These are phyloP conservation scores for Pilasporangium apinafurcum DNA, from an alignment of 352 stramenopile genomes.

Conservation along the genomic window DNA sequence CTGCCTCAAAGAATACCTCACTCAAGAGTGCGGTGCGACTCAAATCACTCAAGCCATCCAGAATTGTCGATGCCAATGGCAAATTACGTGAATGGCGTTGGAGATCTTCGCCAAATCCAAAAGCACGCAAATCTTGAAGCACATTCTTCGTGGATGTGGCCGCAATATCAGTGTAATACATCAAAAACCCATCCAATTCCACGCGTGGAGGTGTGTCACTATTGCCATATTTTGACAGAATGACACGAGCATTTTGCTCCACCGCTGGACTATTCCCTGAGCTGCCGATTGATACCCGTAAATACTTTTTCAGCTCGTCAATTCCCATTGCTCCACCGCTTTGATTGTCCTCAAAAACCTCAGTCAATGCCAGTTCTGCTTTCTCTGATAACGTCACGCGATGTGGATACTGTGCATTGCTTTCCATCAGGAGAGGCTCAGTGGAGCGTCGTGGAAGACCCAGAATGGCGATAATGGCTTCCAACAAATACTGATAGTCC, in stretches of 20 bases:
- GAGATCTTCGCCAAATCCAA: slow-evolving; percentile 80
- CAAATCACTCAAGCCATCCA: slow-evolving; percentile 43
- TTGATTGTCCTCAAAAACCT: slow-evolving; percentile 75
- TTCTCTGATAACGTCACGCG: slow-evolving; percentile 67
- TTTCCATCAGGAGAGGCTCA: slow-evolving; percentile 63
- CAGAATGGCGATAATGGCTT: slow-evolving; percentile 83
- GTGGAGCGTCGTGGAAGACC: slow-evolving; percentile 55
- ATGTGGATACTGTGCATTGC: slow-evolving; percentile 61
- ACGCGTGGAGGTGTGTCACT: slow-evolving; percentile 27
- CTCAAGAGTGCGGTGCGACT: slow-evolving; percentile 62
- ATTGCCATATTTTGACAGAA: slow-evolving; percentile 72
- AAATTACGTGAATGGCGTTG: slow-evolving; percentile 34
- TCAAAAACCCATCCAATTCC: slow-evolving; percentile 70
- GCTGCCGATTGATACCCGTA: slow-evolving; percentile 65
- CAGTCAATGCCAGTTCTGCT: slow-evolving; percentile 56
- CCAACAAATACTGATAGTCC: slow-evolving; percentile 86
- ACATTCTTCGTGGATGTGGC: slow-evolving; percentile 72
- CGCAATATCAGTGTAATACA: slow-evolving; percentile 78
- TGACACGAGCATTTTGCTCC: slow-evolving; percentile 55
- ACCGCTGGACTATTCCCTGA: slow-evolving; percentile 34
- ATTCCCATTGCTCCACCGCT: slow-evolving; percentile 31
- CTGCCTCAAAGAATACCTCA: slow-evolving; percentile 82
- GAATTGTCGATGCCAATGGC: slow-evolving; percentile 26
- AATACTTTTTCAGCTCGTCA: slow-evolving; percentile 60
- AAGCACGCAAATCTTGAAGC: slow-evolving; percentile 68